Evolutionary conservation across 352 stramenopile species (phyloP).

Genomic region (Phytophthora syringae): DNA sequence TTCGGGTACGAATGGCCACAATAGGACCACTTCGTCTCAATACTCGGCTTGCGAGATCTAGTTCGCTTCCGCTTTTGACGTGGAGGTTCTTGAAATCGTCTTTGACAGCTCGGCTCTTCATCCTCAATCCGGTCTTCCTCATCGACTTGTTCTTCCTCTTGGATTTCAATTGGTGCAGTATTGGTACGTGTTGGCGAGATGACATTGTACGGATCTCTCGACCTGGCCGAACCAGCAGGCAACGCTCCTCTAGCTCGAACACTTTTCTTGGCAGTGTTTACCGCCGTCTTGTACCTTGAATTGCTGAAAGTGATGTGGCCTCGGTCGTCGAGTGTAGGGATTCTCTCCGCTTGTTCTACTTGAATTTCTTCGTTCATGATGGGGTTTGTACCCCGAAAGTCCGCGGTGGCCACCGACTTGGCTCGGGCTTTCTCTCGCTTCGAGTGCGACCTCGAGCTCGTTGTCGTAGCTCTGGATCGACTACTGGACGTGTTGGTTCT

Average conservation of each 20-base stretch:
- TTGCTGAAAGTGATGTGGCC: constrained; percentile 37
- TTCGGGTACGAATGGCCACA: constrained; percentile 49
- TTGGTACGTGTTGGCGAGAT: constrained; percentile 25
- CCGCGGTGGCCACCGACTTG: constrained; percentile 13
- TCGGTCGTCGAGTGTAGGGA: constrained; percentile 31
- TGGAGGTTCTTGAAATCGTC: constrained; percentile 19
- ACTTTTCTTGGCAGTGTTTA: constrained; percentile 24
- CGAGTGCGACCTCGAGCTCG: constrained; percentile 13
- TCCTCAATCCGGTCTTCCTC: constrained; percentile 1
- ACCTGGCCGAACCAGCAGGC: constrained; percentile 24
- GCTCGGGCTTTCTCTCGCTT: constrained; percentile 11
- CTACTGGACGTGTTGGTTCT: constrained; percentile 24
- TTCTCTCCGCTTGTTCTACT: neutral
- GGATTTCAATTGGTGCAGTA: constrained; percentile 26
- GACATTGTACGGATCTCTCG: constrained; percentile 17
- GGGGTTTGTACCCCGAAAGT: constrained; percentile 27
- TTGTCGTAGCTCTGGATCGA: constrained; percentile 18
- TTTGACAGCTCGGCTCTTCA: constrained; percentile 17
- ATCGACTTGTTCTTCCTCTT: constrained; percentile 15
- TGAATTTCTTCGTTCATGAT: constrained; percentile 18
- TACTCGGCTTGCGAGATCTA: constrained; percentile 47
- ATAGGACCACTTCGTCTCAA: constrained; percentile 48
- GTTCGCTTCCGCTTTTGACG: constrained; percentile 24
- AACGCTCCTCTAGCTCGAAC: constrained; percentile 28
- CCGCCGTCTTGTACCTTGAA: constrained; percentile 30